phyloP scores from a whole-genome alignment of 768 basidiomycete genomes.

The Albatrellus ellisii region DNA sequence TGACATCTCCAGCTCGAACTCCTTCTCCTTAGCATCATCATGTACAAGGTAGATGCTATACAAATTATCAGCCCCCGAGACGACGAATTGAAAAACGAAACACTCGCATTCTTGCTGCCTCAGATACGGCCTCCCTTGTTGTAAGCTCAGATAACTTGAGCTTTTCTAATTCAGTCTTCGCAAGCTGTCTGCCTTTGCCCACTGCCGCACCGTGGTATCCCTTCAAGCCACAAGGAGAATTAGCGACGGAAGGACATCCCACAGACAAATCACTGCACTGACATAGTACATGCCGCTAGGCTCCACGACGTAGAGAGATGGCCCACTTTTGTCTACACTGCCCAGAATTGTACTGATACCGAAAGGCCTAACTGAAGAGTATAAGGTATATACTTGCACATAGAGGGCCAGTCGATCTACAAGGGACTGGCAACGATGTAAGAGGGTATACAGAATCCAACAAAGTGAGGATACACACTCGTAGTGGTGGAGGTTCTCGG shows the following conservation, averaged over 20 bases:
- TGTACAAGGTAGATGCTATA: constrained; percentile 91
- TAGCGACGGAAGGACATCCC: not conserved
- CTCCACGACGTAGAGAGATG: constrained; percentile 81
- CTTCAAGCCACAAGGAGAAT: constrained; percentile 27
- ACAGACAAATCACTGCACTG: constrained; percentile 24
- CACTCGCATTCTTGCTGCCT: constrained; percentile 90
- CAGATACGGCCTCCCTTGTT: constrained; percentile 74
- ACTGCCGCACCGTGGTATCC: constrained; percentile 96
- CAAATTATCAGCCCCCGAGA: constrained; percentile 1
- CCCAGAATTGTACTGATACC: constrained; percentile 90
- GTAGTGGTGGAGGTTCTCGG: constrained; percentile 61
- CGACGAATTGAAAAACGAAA: constrained; percentile 5
- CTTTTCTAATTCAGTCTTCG: constrained; percentile 98
- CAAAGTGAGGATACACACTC: constrained; percentile 34
- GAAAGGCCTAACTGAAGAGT: constrained; percentile 96
- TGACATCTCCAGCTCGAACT: constrained; percentile 95
- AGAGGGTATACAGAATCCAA: not conserved
- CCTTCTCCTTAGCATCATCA: constrained; percentile 96
- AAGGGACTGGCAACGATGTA: constrained; percentile 29
- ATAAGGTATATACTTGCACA: constrained; percentile 92
- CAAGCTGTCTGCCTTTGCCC: constrained; percentile 94
- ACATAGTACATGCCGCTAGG: constrained; percentile 91
- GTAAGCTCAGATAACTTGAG: constrained; percentile 75
- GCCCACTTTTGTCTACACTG: constrained; percentile 79
- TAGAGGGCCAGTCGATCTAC: constrained; percentile 79